A percentile compares a stretch with the other conserved stretches of the same genome.
Evolutionary conservation across 441 rosid genomes (phyloP).

Genomic region (Kokia cookei): DNA sequence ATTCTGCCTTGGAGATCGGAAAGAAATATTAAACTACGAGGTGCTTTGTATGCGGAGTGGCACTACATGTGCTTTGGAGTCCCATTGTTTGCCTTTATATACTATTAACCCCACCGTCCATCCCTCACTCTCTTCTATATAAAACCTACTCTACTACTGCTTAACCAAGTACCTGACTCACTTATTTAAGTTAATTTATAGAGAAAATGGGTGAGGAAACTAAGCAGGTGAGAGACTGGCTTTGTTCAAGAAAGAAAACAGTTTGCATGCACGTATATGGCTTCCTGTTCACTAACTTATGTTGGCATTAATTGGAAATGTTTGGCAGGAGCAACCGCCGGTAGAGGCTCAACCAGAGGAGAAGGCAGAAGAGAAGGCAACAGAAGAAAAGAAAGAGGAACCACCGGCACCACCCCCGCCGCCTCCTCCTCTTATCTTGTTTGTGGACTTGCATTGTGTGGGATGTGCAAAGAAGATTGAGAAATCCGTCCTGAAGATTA

Average conservation of each 20-base stretch:
- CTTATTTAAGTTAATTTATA: not conserved
- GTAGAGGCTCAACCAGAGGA: constrained; percentile 26
- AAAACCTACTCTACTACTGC: not conserved
- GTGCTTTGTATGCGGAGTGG: constrained; percentile 22
- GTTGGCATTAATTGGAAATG: not conserved
- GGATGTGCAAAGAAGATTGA: constrained; percentile 91
- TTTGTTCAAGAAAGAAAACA: not conserved
- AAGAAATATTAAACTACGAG: constrained; percentile 10
- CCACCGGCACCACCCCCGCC: constrained; percentile 29
- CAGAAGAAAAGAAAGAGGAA: constrained; percentile 31
- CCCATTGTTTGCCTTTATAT: constrained; percentile 13
- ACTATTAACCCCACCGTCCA: constrained; percentile 17
- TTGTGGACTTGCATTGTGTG: constrained; percentile 80
- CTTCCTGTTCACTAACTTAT: not conserved
- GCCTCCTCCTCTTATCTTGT: constrained; percentile 62
- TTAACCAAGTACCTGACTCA: not conserved
- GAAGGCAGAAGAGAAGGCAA: constrained; percentile 31
- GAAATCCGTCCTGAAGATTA: constrained; percentile 61
- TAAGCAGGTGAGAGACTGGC: constrained; percentile 37
- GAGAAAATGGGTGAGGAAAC: constrained; percentile 53
- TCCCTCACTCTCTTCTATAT: constrained; percentile 11
- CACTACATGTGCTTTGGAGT: constrained; percentile 44
- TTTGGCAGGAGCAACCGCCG: constrained; percentile 21
- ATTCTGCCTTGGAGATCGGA: constrained; percentile 7
- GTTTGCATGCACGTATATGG: not conserved